Base-by-base conservation (phyloP, 1,139 yeast species). In the Debaryomyces psychrophilus region DNA sequence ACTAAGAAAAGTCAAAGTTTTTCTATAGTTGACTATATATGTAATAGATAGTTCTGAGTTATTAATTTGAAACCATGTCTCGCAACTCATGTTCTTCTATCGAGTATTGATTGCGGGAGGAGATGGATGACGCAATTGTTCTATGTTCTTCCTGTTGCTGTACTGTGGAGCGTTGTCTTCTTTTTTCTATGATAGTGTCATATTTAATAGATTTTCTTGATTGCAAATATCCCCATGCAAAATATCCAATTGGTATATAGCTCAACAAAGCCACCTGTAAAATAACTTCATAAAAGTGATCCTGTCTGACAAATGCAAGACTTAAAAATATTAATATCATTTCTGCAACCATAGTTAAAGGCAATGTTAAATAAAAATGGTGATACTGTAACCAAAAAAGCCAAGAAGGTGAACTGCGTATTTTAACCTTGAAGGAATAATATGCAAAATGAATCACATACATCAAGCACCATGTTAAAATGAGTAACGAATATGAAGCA, bases 281-380 rank as follows among this genome's bases (percentile, higher is more conserved):
- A 1, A 59, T 47, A 23, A 56, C 36, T 41, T 70, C 76, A 46
- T 66, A 56, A 44, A 55, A 42, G 59, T 60, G 62, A 26, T 53
- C 57, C n/a, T 71, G 76, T 5, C 67, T 64, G 5, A 71, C 75
- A 50, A 73, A 73, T 31, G 71, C 75, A 44, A 81, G 65, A 46
- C 82, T 73, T 48, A 83, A 65, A 50, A 83, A 76, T 7, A 79
- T 55, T 47, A 82, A 61, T n/a, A 73, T 63, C 67, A 82, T 73
- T 59, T 84, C 89, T 36, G 83, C 69, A 1, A 68, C 51, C 18
- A 75, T 59, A 2, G 77, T 60, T 4, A 76, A 22, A 0, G 87
- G 87, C 53, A 74, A 70, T 11, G 77, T 62, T 4, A 80, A 18
- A 49, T 68, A 71, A 52, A 68, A 71, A 46, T 69, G 65, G 44